Base-by-base conservation (phyloP, 192 early-diverging fungal species). In the Coemansia sp. region DNA sequence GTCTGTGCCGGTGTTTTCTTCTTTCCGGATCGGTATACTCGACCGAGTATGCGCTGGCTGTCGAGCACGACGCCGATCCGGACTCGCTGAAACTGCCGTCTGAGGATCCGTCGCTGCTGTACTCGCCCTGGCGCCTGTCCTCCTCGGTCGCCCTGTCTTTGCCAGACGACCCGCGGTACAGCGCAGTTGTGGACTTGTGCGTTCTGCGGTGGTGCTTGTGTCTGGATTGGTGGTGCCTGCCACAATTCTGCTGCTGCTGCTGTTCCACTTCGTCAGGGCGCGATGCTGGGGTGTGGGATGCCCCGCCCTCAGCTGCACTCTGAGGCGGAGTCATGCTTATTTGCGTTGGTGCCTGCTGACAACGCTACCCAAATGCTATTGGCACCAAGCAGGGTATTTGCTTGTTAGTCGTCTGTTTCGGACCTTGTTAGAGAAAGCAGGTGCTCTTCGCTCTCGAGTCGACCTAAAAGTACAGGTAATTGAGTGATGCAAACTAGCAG, bases 1-100 rank as follows among this genome's bases (percentile, higher is more conserved):
- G 79, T 41, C 71, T 51, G 65, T 76, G 79, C 5, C 74, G 63
- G 37, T 46, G 74, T 12, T 48, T 63, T 65, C 56, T 66, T 22
- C 68, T 67, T 19, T 63, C 37, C 5, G 40, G 44, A 25, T 69
- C 73, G 12, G 67, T 41, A 44, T 73, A 46, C 37, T 76, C 79
- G 32, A 68, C 65, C 8, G 78, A 75, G 59, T 70, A 72, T 50
- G 51, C 64, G 61, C 78, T 75, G 57, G 73, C 78, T 4, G 73
- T 72, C 50, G 79, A 81, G 60, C 79, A 81, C 25, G 79, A 76
- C 5, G 74, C 65, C 10, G 79, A 81, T 20, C 74, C 79, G 0
- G 74, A 76, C 71, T 73, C 79, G 74, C 79, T 76, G 57, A 49
- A 64, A 66, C 65, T 69, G 20, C 49, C 69, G 46, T 67, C 74